Base-by-base conservation (phyloP, 2,329 filamentous ascomycete species). In the Teratosphaeriaceae sp. region DNA sequence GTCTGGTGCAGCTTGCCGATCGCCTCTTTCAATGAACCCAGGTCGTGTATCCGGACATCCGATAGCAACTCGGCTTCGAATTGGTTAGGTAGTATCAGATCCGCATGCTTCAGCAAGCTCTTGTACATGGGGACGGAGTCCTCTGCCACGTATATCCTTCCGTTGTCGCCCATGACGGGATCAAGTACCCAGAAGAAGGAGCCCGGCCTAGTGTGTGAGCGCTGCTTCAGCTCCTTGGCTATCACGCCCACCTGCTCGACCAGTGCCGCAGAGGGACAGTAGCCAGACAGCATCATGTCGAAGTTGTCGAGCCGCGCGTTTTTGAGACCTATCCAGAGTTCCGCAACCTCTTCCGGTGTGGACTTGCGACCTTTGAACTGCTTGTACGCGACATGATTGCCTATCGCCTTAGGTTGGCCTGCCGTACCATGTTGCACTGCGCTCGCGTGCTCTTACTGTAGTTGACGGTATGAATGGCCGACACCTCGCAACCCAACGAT, bases 161-260 rank as follows among this genome's bases (percentile, higher is more conserved):
- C 92, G 58, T 96, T 88, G 62, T 98, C 92, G 22, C 92, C 92
- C 92, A 98, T 98, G 37, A 98, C 92, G 0, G 94, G 92, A 63
- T 98, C 92, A 20, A 98, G 75, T 2, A 95, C 87, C 90, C 90
- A 97, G 68, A 97, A 97, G 70, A 97, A 95, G 35, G 76, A 80
- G 0, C 88, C 85, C 0, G 85, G 82, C 23, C 72, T 75, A 12
- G 68, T 70, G 26, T 69, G 70, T 2, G 78, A 74, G 55, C 80
- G 83, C 41, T 76, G 70, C 61, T 84, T 85, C 47, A 96, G 74
- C 55, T 95, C 88, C 51, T 82, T 75, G 11, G 80, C 92, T 52
- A 98, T 95, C 43, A 75, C 73, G 7, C 90, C 92, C 1, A 97
- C 85, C 7, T 86, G 83, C 56, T 85, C 77, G 27, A 98, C 86